Percentiles rank a stretch among this genome's conserved stretches.
Conservation (phyloP, 352 stramenopile genomes). For the Aphanomyces astaci region DNA sequence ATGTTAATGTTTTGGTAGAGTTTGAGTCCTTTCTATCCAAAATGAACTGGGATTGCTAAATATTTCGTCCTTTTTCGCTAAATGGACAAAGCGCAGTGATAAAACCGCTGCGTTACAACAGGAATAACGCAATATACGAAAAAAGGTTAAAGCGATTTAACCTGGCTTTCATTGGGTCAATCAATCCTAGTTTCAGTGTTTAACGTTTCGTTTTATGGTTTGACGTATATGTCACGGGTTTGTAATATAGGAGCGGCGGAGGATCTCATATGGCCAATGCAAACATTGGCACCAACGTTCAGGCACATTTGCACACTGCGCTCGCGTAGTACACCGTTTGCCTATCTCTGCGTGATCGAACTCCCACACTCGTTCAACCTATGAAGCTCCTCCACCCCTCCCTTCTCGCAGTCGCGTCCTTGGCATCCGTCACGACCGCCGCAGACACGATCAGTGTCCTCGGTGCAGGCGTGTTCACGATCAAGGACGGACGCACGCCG, state of each 20-base stretch:
- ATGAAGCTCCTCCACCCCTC: neutral
- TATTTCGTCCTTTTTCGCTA: neutral
- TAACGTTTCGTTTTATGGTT: neutral
- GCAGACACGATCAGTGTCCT: neutral
- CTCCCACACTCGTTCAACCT: neutral
- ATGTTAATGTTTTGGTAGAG: too few species aligned
- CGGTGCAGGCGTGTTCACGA: neutral
- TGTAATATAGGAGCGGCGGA: neutral
- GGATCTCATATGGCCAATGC: neutral
- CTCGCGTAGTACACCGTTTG: neutral
- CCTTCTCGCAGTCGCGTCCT: neutral
- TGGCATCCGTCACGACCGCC: neutral
- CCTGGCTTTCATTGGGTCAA: too few species aligned
- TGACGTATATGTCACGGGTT: neutral
- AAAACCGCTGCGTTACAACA: neutral
- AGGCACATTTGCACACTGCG: neutral
- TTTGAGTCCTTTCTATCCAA: too few species aligned
- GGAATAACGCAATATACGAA: too few species aligned
- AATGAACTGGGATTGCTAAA: too few species aligned
- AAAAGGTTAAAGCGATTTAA: too few species aligned
- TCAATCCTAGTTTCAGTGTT: too few species aligned
- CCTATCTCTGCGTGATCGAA: too few species aligned
- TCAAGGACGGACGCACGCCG: neutral
- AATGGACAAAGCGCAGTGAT: neutral
- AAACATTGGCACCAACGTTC: too few species aligned